Base-by-base conservation (phyloP, 2,329 filamentous ascomycete genomes). In the Diaporthe ilicicola region DNA sequence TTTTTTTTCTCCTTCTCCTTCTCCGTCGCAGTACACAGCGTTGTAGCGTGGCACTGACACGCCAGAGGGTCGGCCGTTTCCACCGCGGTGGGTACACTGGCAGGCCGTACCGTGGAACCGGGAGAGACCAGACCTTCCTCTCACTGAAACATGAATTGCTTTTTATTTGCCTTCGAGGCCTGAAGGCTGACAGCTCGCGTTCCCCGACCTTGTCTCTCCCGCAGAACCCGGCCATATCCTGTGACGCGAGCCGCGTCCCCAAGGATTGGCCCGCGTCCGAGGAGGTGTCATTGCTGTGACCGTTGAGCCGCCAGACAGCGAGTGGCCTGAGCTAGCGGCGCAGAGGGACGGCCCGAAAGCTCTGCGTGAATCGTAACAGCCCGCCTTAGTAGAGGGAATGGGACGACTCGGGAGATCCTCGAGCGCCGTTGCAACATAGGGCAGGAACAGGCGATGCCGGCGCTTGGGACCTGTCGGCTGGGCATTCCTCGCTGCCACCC, bases 101-200 rank as follows among this genome's bases (percentile, higher is more conserved):
- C n/a, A n/a, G n/a, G n/a, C 27, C 42, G 59, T 50, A 64, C 59
- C 59, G 44, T 64, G 59, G 59, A 50, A 50, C 59, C 59, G 59
- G 59, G 59, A 62, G 27, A 64, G n/a, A 32, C 39, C 22, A 68
- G 19, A 12, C 27, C 46, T 59, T 29, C 55, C 32, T 66, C 27
- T 48, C n/a, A 39, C n/a, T 68, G 39, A 50, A 34, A 68, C 66
- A 56, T 56, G 39, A 22, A 46, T 8, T 42, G 29, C 44, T 50
- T 24, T 27, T 42, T 42, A n/a, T 64, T 42, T 42, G 59, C 22
- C 13, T 13, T 68, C 42, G 54, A 68, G 53, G 34, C 55, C 66
- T 53, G 66, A 68, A 39, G 48, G 66, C 44, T 68, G 66, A 59
- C 53, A 50, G 53, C 66, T 68, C 53, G 66, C 59, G 53, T 37